Evolutionary conservation across 169 alveolate genomes (phyloP), one percentile per base, ranked within the genome.

Genomic region (Sarcocystis neurona): DNA sequence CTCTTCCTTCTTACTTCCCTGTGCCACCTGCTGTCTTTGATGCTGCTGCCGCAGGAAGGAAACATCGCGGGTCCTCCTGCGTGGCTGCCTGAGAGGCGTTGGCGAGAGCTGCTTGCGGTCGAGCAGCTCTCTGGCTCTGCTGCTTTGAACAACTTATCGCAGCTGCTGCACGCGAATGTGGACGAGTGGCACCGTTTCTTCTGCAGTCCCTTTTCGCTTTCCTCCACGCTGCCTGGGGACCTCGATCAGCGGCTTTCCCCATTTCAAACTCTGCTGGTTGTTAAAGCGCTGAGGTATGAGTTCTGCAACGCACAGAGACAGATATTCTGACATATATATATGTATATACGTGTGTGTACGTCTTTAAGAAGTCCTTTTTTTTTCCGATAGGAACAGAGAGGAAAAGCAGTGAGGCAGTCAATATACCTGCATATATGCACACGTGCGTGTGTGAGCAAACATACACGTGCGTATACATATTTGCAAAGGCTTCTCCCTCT

Each of bases 201-300:
- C n/a, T 23, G 12, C 32, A 39, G 56, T 1, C 58, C 34, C 12
- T 32, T 39, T 23, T 30, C 15, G 43, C 23, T 41, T 5, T 32
- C 56, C 34, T 72, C 82, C 27, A 82, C 92, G 58, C 93, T 95
- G 47, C 98, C 97, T 27, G 92, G 79, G 18, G 94, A 92, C 32
- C 93, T 89, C 89, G 93, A 77, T 74, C 88, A 93, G 90, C 82
- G 79, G 87, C 56, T 91, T 48, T 79, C 95, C 93, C 97, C 98
- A 91, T 97, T 98, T 97, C 97, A 97, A 91, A 96, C 96, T 84
- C 89, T 98, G 86, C 94, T 97, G 63, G 97, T 97, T 50, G 87
- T 97, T 74, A 96, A 98, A 94, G 97, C 98, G 63, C 91, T 97
- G 70, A 93, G 98, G 92, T 72, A 20, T 39, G 77, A 23, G 6